Evolutionary conservation across 2,329 filamentous ascomycete genomes (phyloP), one percentile per base, ranked within the genome.

Genomic region (Ramularia endophylla): DNA sequence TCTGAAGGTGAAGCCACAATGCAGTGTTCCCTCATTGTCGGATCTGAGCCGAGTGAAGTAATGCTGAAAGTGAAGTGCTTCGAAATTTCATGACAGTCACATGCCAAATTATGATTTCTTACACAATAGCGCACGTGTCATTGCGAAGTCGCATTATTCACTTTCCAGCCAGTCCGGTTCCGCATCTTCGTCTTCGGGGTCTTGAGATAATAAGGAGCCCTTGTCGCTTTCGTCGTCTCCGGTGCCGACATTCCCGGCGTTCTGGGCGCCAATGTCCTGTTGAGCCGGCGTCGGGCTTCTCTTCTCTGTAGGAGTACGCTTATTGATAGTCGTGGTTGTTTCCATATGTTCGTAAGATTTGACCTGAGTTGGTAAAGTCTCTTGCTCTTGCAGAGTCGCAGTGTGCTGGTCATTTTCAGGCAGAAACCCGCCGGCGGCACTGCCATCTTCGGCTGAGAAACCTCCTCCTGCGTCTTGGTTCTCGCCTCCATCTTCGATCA

Each of bases 151-250:
- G 16, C 35, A 27, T 36, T 12, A 54, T 44, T 62, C 60, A 38
- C 56, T 61, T 48, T 72, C 60, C 35, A 82, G 58, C 78, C 78
- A 82, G 31, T 81, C 77, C 3, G 78, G 78, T 48, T 81, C 77
- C 2, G 77, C 77, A 56, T 81, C 78, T 36, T 80, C 76, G 51
- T 82, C 78, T 22, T 81, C 78, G 0, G 78, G 78, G 52, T 82
- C 78, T 51, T 81, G 73, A 1, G 77, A 76, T 6, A 77, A 60
- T 34, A 80, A 55, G 4, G 75, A 79, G 0, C 68, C 71, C 29
- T 64, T 59, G 27, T 77, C 72, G 13, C 63, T 59, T 36, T 66
- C 59, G 3, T 55, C 57, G 5, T 41, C 47, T 27, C 40, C 41
- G 30, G 35, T 31, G 7, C 35, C 42, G 19, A 49, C 18, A 7